phyloP scores from a whole-genome alignment of 164 flowering plant species.

The Paratinospora sagittata region DNA sequence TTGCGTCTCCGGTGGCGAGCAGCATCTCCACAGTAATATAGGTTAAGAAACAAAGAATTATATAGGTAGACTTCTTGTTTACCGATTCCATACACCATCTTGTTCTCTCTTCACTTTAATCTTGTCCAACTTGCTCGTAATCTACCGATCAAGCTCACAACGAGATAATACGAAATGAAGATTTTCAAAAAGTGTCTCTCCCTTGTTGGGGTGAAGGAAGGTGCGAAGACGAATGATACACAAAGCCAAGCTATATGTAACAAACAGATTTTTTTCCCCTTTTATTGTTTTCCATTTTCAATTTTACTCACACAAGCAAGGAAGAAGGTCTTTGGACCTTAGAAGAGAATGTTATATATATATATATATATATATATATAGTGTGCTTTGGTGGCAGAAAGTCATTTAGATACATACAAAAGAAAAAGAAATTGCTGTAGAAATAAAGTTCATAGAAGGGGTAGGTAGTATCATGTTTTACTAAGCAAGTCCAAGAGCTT shows the following conservation, averaged over 20 bases:
- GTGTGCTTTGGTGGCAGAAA: slow-evolving; percentile 19
- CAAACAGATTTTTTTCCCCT: neutral
- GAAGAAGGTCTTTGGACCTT: neutral
- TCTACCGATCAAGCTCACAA: neutral
- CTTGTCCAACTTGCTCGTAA: neutral
- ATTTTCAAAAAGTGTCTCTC: neutral
- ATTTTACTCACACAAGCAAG: neutral
- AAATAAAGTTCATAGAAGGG: neutral
- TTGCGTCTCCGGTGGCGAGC: slow-evolving; percentile 44
- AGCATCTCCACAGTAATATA: slow-evolving; percentile 44
- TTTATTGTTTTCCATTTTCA: no score
- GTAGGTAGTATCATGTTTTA: neutral
- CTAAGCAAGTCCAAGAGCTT: neutral
- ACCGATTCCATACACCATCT: slow-evolving; percentile 12
- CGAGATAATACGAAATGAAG: neutral
- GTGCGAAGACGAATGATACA: neutral
- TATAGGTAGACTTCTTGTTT: slow-evolving; percentile 18
- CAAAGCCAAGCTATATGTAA: neutral
- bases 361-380: no score
- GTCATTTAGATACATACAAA: neutral
- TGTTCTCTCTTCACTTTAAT: slow-evolving; percentile 7
- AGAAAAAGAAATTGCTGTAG: slow-evolving; percentile 18
- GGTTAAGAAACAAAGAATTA: slow-evolving; percentile 22
- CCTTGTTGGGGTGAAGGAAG: slow-evolving; percentile 2
- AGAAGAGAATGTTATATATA: slow-evolving; percentile 13